Percentiles rank a stretch among this genome's conserved stretches.
Evolutionary conservation across 2,329 filamentous ascomycete genomes (phyloP).

Genomic region (Didymellaceae sp.): DNA sequence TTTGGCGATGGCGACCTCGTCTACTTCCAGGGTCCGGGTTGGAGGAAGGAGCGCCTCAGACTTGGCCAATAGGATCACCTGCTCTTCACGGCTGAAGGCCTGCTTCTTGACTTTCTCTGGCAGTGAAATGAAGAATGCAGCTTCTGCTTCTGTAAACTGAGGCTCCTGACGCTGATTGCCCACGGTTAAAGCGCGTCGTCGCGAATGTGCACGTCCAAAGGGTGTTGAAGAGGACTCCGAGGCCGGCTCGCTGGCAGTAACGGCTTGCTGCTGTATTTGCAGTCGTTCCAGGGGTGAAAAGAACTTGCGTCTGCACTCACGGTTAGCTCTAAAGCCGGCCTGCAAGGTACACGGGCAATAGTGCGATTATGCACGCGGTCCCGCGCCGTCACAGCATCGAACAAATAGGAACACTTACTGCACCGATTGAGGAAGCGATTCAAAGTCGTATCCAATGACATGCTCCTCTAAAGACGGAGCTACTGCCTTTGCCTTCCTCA

Average conservation of each 20-base stretch:
- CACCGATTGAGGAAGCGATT: conserved; percentile 51
- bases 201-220: conserved; percentile 10
- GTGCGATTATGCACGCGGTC: conserved; percentile 35
- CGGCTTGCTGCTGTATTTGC: conserved; percentile 64
- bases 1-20: conserved; percentile 26
- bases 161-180: conserved; percentile 25
- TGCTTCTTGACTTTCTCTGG: conserved; percentile 75
- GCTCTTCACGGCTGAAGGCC: conserved; percentile 76
- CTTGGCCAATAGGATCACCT: conserved; percentile 60
- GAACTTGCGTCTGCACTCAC: conserved; percentile 63
- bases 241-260: conserved; percentile 26
- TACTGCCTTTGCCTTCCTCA: conserved; percentile 35
- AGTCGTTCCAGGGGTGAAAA: conserved; percentile 76
- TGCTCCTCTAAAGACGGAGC: conserved; percentile 42
- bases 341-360: conserved; percentile 38
- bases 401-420: conserved; percentile 46
- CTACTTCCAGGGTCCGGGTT: conserved; percentile 8
- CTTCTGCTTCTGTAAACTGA: conserved; percentile 61
- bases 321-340: conserved; percentile 28
- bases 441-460: conserved; percentile 41
- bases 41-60: conserved; percentile 25
- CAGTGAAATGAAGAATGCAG: conserved; percentile 71
- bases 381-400: conserved; percentile 32
- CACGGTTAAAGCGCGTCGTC: conserved; percentile 3
- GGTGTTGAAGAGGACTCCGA: conserved; percentile 32